Evolutionary conservation across 768 basidiomycete species (phyloP).

Genomic region (Tylopilus sp.): DNA sequence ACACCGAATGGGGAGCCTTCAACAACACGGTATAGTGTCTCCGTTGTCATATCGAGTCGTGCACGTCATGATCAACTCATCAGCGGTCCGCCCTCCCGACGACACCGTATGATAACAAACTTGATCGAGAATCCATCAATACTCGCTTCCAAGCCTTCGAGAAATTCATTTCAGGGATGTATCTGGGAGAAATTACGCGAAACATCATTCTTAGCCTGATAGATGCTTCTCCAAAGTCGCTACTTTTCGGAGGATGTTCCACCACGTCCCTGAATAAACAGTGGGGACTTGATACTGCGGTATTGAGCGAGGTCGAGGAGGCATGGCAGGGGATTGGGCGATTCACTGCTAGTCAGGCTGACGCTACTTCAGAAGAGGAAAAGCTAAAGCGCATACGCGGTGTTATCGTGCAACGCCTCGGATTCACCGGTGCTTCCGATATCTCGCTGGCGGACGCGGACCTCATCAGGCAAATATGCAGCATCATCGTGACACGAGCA

Average conservation of each 20-base stretch:
- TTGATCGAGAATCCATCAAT: conserved; percentile 94
- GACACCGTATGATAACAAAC: conserved; percentile 86
- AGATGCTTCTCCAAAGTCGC: conserved; percentile 64
- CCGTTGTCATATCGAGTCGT: background rate
- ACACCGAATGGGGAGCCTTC: conserved; percentile 98
- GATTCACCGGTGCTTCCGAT: conserved; percentile 46
- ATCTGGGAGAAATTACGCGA: conserved; percentile 91
- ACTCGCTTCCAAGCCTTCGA: conserved; percentile 92
- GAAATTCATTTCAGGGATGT: conserved; percentile 99
- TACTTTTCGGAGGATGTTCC: conserved; percentile 81
- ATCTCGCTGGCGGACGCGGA: conserved; percentile 62
- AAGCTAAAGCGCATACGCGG: conserved; percentile 54
- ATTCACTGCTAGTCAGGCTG: conserved; percentile 23
- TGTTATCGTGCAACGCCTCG: conserved; percentile 61
- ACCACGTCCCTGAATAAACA: conserved; percentile 75
- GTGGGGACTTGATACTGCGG: conserved; percentile 93
- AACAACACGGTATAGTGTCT: conserved; percentile 73
- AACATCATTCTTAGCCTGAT: conserved; percentile 80
- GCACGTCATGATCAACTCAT: background rate
- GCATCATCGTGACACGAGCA: conserved; percentile 76
- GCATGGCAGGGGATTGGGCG: conserved; percentile 58
- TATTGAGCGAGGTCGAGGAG: conserved; percentile 82
- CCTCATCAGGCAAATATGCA: conserved; percentile 78
- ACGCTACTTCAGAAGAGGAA: conserved; percentile 8
- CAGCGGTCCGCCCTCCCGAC: conserved; percentile 81